Conservation (phyloP, 2,329 filamentous ascomycete species). For the Beauveria brongniartii region DNA sequence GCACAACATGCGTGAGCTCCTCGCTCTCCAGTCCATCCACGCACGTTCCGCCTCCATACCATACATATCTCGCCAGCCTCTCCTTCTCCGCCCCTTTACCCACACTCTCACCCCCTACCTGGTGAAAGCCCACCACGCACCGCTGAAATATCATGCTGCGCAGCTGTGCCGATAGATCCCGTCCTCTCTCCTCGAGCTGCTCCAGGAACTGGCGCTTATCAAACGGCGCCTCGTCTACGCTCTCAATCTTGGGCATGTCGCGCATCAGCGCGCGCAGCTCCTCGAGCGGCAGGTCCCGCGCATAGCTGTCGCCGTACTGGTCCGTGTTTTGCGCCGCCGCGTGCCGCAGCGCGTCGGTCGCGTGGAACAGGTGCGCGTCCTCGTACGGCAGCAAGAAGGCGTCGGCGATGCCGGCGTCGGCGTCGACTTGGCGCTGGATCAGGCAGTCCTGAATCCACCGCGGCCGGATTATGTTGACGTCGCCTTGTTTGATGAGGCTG, state of each 20-base stretch:
- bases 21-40: slow-evolving; percentile 41
- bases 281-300: slow-evolving; percentile 55
- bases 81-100: slow-evolving; percentile 30
- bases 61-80: slow-evolving; percentile 46
- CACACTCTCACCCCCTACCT: slow-evolving; percentile 21
- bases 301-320: slow-evolving; percentile 74
- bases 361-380: slow-evolving; percentile 63
- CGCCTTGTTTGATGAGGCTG: slow-evolving; percentile 65
- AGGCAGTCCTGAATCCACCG: slow-evolving; percentile 81
- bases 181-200: slow-evolving; percentile 48
- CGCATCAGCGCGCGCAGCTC: slow-evolving; percentile 50
- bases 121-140: slow-evolving; percentile 34
- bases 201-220: slow-evolving; percentile 39
- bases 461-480: slow-evolving; percentile 66
- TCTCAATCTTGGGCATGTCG: slow-evolving; percentile 42
- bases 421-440: slow-evolving; percentile 32
- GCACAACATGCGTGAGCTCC: slow-evolving; percentile 61
- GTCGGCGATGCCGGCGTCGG: slow-evolving; percentile 23
- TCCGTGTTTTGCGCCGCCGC: slow-evolving; percentile 60
- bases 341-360: slow-evolving; percentile 45
- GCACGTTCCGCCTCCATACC: slow-evolving; percentile 61
- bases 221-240: slow-evolving; percentile 27
- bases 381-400: slow-evolving; percentile 57
- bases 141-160: slow-evolving; percentile 45
- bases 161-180: slow-evolving; percentile 41